Evolutionary conservation across 805 yeast species (phyloP).

Genomic region (Phaffomyces opuntiae): DNA sequence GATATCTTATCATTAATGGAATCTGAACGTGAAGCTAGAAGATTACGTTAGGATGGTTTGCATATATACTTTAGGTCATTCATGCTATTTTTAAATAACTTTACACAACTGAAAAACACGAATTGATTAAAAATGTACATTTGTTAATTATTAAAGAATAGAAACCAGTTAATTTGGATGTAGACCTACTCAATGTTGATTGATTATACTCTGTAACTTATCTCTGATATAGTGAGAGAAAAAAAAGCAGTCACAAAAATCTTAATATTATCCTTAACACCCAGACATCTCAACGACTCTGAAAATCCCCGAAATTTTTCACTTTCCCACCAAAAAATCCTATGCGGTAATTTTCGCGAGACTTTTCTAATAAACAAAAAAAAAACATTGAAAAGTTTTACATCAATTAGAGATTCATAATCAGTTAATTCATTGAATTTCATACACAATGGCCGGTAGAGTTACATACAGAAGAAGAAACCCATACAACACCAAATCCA

Average conservation of each 20-base stretch:
- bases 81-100: constrained; percentile 12
- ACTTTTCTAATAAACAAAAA: not conserved
- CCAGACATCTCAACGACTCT: not conserved
- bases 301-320: not conserved
- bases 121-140: constrained; percentile 23
- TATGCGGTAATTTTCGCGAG: not conserved
- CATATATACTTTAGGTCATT: constrained; percentile 15
- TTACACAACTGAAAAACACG: constrained; percentile 11
- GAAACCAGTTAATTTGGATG: not conserved
- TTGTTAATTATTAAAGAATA: constrained; percentile 14
- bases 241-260: constrained; percentile 12
- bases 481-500: constrained; percentile 99
- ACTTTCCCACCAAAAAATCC: not conserved
- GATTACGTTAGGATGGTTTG: constrained; percentile 59
- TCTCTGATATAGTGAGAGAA: not conserved
- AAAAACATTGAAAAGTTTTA: constrained; percentile 1
- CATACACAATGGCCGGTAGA: constrained; percentile 89
- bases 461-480: constrained; percentile 98
- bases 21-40: constrained; percentile 99
- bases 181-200: not conserved
- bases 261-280: not conserved
- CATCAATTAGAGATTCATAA: too few relatives aligned
- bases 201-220: not conserved
- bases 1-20: constrained; percentile 99
- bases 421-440: not conserved